Conservation (phyloP, 495 filamentous ascomycete species). For the Glarea lozoyensis region DNA sequence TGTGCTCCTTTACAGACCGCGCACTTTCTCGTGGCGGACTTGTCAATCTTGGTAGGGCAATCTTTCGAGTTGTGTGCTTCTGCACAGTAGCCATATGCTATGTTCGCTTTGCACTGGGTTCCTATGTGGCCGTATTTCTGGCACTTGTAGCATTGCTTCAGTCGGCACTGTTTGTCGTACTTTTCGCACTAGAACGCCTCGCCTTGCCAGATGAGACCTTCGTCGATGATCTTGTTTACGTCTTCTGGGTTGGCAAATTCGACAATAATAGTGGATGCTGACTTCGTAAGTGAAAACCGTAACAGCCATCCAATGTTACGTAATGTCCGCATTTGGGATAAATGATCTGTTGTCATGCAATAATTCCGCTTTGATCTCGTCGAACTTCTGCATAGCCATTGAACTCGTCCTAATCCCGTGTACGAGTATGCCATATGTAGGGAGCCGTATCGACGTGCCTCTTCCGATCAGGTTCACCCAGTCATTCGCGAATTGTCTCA, state of each 20-base stretch:
- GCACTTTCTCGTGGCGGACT: constrained; percentile 5
- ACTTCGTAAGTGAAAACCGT: constrained; percentile 1
- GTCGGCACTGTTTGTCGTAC: constrained; percentile 13
- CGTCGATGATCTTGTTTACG: constrained; percentile 11
- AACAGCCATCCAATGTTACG: constrained; percentile 10
- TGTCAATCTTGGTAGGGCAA: constrained; percentile 12
- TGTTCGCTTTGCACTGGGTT: constrained; percentile 14
- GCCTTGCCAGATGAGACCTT: constrained; percentile 10
- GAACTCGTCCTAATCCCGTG: constrained; percentile 5
- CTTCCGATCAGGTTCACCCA: neutral
- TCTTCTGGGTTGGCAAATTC: constrained; percentile 4
- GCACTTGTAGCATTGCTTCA: constrained; percentile 20
- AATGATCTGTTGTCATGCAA: constrained; percentile 7
- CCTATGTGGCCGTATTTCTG: constrained; percentile 19
- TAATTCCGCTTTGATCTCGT: constrained; percentile 2
- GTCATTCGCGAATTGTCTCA: constrained; percentile 6
- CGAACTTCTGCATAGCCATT: constrained; percentile 5
- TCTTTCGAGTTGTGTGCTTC: constrained; percentile 12
- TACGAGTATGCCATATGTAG: constrained; percentile 3
- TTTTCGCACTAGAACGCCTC: constrained; percentile 14
- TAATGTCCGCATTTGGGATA: constrained; percentile 6
- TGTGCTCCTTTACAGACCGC: constrained; percentile 10
- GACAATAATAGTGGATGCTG: constrained; percentile 3
- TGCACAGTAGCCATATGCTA: constrained; percentile 14
- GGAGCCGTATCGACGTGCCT: neutral